These are phyloP conservation scores for Choanephora cucurbitarum DNA, from an alignment of 371 early-diverging fungal species.

Conservation along the genomic window DNA sequence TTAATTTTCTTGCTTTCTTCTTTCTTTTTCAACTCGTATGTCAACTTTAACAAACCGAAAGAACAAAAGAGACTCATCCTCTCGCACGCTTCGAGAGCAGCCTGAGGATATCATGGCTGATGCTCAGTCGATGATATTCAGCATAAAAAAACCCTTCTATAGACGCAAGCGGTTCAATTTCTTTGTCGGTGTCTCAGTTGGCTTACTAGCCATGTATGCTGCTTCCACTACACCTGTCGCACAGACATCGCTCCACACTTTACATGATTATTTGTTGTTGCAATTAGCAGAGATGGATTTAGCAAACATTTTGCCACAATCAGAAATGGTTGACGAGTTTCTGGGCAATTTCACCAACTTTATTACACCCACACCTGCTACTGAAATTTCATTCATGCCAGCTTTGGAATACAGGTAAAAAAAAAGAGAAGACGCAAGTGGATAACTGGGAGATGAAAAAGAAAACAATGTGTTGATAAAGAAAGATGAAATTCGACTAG, in stretches of 20 bases:
- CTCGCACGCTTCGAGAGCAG: not conserved
- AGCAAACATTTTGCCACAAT: constrained; percentile 61
- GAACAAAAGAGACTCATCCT: not conserved
- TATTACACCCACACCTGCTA: constrained; percentile 54
- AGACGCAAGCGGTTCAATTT: constrained; percentile 45
- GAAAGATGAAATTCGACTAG: constrained; percentile 10
- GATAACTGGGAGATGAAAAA: not conserved
- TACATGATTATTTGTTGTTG: constrained; percentile 43
- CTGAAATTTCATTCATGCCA: constrained; percentile 51
- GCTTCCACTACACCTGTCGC: constrained; percentile 45
- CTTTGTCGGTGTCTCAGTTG: constrained; percentile 36
- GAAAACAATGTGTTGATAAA: too few species aligned
- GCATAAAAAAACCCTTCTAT: constrained; percentile 24
- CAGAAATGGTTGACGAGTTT: constrained; percentile 71
- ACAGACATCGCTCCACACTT: constrained; percentile 34
- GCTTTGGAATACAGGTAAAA: constrained; percentile 43
- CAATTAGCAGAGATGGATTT: constrained; percentile 66
- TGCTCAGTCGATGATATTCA: constrained; percentile 3
- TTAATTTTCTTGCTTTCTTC: not conserved
- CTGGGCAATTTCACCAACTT: constrained; percentile 63
- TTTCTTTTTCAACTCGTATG: not conserved
- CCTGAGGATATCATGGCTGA: constrained; percentile 25
- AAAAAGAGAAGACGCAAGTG: not conserved
- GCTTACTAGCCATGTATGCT: constrained; percentile 29
- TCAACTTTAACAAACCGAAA: not conserved